Evolutionary conservation across 352 stramenopile genomes (phyloP).

Genomic region (Phytophthora idaei): DNA sequence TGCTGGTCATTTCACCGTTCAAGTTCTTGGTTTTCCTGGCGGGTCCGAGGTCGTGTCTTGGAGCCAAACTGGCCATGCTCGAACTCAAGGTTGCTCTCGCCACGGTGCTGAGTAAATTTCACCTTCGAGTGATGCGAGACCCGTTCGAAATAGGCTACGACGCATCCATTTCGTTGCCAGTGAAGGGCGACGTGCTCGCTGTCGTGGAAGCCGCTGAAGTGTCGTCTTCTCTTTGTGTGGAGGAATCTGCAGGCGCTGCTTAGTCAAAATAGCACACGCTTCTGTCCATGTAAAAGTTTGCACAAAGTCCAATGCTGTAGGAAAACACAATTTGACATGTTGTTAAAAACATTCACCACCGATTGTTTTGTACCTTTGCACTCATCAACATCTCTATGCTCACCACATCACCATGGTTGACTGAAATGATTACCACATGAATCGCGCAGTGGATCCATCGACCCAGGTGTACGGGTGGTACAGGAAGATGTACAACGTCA

Average conservation of each 20-base stretch:
- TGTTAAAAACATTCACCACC: neutral
- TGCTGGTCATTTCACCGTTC: slow-evolving; percentile 53
- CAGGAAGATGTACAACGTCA: slow-evolving; percentile 80
- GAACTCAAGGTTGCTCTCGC: slow-evolving; percentile 65
- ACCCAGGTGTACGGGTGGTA: slow-evolving; percentile 76
- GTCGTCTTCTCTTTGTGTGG: neutral
- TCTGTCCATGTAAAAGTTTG: slow-evolving; percentile 6
- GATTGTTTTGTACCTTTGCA: neutral
- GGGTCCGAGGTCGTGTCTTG: slow-evolving; percentile 67
- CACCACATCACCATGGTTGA: neutral
- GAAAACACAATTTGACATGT: neutral
- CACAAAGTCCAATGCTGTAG: neutral
- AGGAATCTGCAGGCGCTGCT: slow-evolving; percentile 25
- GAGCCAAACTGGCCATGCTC: slow-evolving; percentile 61
- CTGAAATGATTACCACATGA: slow-evolving; percentile 82
- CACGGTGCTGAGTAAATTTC: slow-evolving; percentile 47
- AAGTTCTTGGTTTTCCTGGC: slow-evolving; percentile 76
- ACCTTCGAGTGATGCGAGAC: slow-evolving; percentile 28
- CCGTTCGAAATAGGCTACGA: slow-evolving; percentile 48
- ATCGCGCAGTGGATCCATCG: slow-evolving; percentile 77
- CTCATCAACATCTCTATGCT: slow-evolving; percentile 10
- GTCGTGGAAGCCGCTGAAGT: slow-evolving; percentile 23
- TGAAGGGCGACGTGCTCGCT: slow-evolving; percentile 43
- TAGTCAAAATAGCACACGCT: slow-evolving; percentile 3
- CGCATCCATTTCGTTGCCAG: slow-evolving; percentile 44